These are phyloP conservation scores for Teratosphaeria nubilosa DNA, from an alignment of 2,329 filamentous ascomycete species.

Conservation along the genomic window DNA sequence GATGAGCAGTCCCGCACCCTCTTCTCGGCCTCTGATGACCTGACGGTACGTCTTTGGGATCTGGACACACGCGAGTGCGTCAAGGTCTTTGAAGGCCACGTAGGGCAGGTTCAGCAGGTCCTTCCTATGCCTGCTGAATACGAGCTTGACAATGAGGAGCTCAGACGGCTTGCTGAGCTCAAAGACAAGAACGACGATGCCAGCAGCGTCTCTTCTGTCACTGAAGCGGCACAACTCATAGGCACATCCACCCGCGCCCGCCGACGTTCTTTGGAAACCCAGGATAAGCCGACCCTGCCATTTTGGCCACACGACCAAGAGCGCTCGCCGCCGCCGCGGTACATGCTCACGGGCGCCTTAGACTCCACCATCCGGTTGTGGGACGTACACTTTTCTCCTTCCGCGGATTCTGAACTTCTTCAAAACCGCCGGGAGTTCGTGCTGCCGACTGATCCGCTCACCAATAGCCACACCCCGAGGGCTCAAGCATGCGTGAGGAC, in stretches of 20 bases:
- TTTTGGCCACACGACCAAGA: constrained; percentile 52
- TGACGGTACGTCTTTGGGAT: constrained; percentile 86
- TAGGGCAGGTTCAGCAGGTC: constrained; percentile 90
- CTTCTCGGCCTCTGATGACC: constrained; percentile 88
- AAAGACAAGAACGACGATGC: constrained; percentile 42
- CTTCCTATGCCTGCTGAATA: constrained; percentile 76
- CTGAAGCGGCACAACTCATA: constrained; percentile 1
- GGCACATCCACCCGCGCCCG: constrained; percentile 6
- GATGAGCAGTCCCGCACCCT: constrained; percentile 64
- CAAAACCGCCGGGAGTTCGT: constrained; percentile 5
- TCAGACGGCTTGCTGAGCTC: constrained; percentile 27
- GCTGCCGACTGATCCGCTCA: constrained; percentile 24
- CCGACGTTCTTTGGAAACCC: constrained; percentile 3
- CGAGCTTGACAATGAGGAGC: constrained; percentile 62
- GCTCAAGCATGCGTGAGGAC: constrained; percentile 63
- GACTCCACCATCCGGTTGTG: constrained; percentile 88
- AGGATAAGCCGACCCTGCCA: constrained; percentile 8
- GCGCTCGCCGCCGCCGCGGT: constrained; percentile 69
- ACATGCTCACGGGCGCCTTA: constrained; percentile 86
- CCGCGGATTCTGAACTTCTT: not conserved
- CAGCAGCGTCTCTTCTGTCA: constrained; percentile 20
- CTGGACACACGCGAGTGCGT: constrained; percentile 75
- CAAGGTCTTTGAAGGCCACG: constrained; percentile 71
- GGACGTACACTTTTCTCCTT: constrained; percentile 50
- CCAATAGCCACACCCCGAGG: constrained; percentile 24